These are phyloP conservation scores for Colletotrichum filicis DNA, from an alignment of 2,329 filamentous ascomycete genomes.

Conservation along the genomic window DNA sequence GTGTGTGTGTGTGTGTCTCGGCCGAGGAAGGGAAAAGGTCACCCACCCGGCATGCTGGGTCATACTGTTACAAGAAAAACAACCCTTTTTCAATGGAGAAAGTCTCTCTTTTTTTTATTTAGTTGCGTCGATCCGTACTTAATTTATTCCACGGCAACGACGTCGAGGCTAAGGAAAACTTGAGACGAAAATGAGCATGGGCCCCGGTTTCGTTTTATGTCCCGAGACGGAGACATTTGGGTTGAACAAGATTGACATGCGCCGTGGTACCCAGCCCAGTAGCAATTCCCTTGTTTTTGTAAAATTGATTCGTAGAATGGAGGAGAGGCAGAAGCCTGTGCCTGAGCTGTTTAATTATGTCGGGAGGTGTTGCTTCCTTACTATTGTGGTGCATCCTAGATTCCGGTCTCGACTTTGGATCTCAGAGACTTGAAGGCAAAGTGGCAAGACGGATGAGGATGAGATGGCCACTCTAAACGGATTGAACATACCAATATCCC, in stretches of 20 bases:
- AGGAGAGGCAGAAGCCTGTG: not conserved
- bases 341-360: not conserved
- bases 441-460: not conserved
- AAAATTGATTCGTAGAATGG: not conserved
- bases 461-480: not conserved
- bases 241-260: not conserved
- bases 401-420: not conserved
- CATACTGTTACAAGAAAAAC: not conserved
- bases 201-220: slow-evolving; percentile 14
- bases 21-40: not conserved
- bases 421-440: not conserved
- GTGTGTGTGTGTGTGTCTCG: not conserved
- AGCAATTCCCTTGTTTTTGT: not conserved
- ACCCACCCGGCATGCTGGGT: not conserved
- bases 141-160: not conserved
- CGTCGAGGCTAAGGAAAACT: not conserved
- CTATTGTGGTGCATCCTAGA: not conserved
- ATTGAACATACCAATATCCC: not conserved
- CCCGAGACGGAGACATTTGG: not conserved
- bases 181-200: slow-evolving; percentile 24
- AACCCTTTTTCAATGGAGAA: not conserved
- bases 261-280: not conserved
- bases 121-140: not conserved
- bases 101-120: not conserved
- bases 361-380: not conserved